Evolutionary conservation across 768 basidiomycete genomes (phyloP).

Genomic region (Amanita fuliginea): DNA sequence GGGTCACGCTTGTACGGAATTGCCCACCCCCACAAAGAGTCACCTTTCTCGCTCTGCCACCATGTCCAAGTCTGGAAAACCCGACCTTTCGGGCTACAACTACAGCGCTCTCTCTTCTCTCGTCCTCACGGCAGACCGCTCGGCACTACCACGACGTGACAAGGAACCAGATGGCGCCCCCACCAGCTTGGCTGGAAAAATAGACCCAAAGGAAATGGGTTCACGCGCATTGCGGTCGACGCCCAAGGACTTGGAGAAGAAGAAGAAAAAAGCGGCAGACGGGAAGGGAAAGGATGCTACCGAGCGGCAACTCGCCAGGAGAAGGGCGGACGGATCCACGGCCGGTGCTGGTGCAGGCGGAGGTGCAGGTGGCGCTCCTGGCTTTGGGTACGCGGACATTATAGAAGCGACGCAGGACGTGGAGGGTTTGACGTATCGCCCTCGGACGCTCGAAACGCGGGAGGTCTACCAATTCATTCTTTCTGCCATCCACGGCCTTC

Average conservation of each 20-base stretch:
- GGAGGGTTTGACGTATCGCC: slow-evolving; percentile 88
- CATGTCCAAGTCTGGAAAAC: slow-evolving; percentile 38
- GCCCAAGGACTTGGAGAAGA: slow-evolving; percentile 86
- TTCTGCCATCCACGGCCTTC: slow-evolving; percentile 64
- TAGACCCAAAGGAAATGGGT: slow-evolving; percentile 88
- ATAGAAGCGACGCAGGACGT: slow-evolving; percentile 90
- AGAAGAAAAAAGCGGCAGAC: slow-evolving; percentile 77
- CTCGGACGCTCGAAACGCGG: slow-evolving; percentile 87
- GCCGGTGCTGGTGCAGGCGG: slow-evolving; percentile 11
- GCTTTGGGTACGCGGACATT: slow-evolving; percentile 82
- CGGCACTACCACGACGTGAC: slow-evolving; percentile 73
- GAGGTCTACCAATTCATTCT: slow-evolving; percentile 92
- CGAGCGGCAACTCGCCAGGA: slow-evolving; percentile 46
- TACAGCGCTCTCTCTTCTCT: slow-evolving; percentile 93
- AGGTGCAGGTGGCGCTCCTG: slow-evolving; percentile 12
- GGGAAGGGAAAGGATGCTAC: slow-evolving; percentile 45
- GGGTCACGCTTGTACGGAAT: too few relatives aligned
- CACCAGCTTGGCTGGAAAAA: slow-evolving; percentile 84
- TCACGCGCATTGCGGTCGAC: slow-evolving; percentile 74
- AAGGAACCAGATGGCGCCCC: slow-evolving; percentile 97
- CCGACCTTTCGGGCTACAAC: slow-evolving; percentile 86
- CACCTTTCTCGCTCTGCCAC: too few relatives aligned
- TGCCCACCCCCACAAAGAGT: too few relatives aligned
- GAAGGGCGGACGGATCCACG: slow-evolving; percentile 43
- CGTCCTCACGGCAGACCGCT: slow-evolving; percentile 86